phyloP scores from a whole-genome alignment of 371 early-diverging fungal species.

The Mortierella sp. region DNA sequence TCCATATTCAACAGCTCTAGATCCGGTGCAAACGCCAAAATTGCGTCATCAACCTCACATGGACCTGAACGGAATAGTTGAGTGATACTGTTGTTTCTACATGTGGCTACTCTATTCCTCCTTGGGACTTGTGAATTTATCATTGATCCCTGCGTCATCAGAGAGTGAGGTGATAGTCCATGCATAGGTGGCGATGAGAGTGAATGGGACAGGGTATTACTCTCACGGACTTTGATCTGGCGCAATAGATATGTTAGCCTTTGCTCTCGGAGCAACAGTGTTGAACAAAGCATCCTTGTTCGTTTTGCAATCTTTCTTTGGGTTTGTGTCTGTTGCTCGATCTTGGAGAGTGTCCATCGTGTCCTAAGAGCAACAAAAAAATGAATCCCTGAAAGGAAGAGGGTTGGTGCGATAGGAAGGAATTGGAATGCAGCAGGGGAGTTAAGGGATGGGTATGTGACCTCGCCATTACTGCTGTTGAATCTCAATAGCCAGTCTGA shows the following conservation, averaged over 20 bases:
- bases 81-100: background rate
- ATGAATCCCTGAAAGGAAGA: slow-evolving; percentile 25
- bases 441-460: background rate
- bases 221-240: slow-evolving; percentile 4
- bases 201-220: background rate
- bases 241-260: slow-evolving; percentile 11
- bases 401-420: slow-evolving; percentile 12
- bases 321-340: background rate
- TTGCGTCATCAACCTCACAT: background rate
- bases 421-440: background rate
- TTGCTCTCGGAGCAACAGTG: slow-evolving; percentile 16
- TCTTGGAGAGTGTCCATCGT: slow-evolving; percentile 3
- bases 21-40: background rate
- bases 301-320: slow-evolving; percentile 3
- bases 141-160: background rate
- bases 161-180: background rate
- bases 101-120: background rate
- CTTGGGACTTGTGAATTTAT: background rate
- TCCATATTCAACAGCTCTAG: slow-evolving; percentile 2
- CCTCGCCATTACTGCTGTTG: background rate
- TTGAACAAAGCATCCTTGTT: background rate
- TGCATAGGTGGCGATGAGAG: background rate
- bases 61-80: background rate
- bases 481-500: background rate
- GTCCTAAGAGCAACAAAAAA: slow-evolving; percentile 20